A percentile compares a stretch with the other conserved stretches of the same genome.
phyloP scores from a whole-genome alignment of 2,329 filamentous ascomycete genomes.

The Colletotrichum navitas region DNA sequence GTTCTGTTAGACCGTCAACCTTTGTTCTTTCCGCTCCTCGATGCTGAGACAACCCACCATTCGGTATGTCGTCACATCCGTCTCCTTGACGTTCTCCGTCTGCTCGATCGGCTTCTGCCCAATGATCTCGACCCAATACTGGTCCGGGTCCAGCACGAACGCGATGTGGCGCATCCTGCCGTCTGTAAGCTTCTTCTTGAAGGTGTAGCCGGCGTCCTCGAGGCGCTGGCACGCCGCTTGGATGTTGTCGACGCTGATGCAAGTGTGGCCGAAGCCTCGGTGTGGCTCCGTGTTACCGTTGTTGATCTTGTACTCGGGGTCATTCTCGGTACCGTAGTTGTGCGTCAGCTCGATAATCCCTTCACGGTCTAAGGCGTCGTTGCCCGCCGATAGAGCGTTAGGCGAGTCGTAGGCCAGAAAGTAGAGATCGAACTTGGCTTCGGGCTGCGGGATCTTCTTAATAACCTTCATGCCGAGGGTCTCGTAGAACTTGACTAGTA shows the following conservation, averaged over 20 bases:
- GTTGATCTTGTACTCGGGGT: conserved; percentile 82
- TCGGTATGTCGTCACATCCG: conserved; percentile 81
- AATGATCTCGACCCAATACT: conserved; percentile 88
- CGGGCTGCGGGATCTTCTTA: conserved; percentile 84
- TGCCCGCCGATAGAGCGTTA: conserved; percentile 78
- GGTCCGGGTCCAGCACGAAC: conserved; percentile 89
- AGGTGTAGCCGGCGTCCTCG: conserved; percentile 90
- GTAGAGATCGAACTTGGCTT: conserved; percentile 94
- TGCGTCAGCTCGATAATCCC: conserved; percentile 89
- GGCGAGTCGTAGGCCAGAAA: conserved; percentile 91
- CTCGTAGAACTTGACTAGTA: conserved; percentile 88
- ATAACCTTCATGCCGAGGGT: conserved; percentile 89
- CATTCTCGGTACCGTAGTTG: conserved; percentile 90
- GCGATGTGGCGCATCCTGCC: conserved; percentile 90
- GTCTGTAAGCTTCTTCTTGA: conserved; percentile 94
- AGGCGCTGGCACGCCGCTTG: conserved; percentile 91
- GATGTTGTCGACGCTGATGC: conserved; percentile 85
- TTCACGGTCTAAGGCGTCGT: conserved; percentile 82
- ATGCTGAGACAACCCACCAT: conserved; percentile 59
- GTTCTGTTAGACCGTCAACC: conserved; percentile 64
- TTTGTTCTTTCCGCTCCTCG: background rate
- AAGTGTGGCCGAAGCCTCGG: conserved; percentile 87
- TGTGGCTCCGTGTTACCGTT: conserved; percentile 94
- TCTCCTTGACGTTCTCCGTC: conserved; percentile 78
- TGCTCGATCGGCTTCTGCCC: conserved; percentile 78